Conservation (phyloP, 108 stramenopile species). For the Epithemia pelagica region DNA sequence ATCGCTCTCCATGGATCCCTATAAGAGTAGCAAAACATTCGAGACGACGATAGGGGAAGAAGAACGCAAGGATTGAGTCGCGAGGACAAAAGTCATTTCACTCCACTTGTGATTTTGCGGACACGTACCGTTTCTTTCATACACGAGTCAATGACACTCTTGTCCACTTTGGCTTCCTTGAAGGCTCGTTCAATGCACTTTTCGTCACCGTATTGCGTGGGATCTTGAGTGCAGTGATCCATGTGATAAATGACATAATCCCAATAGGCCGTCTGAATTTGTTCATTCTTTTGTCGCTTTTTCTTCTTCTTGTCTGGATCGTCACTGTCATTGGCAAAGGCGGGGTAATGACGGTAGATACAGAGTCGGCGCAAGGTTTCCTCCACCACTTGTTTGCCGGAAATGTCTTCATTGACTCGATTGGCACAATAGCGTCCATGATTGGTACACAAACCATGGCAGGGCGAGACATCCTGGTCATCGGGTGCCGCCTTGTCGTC, state of each 20-base stretch:
- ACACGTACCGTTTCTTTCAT: constrained; percentile 61
- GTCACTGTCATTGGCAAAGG: constrained; percentile 50
- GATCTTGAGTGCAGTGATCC: constrained; percentile 33
- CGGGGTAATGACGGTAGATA: constrained; percentile 51
- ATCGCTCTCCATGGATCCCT: constrained; percentile 61
- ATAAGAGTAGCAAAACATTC: no score
- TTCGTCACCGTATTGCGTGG: constrained; percentile 55
- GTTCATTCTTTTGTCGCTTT: neutral
- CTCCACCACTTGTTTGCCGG: constrained; percentile 79
- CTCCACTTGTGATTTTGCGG: no score
- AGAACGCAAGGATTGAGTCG: no score
- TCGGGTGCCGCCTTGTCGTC: no score
- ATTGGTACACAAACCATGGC: constrained; percentile 92
- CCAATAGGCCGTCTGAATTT: constrained; percentile 51
- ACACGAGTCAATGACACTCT: constrained; percentile 60
- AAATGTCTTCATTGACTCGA: constrained; percentile 17
- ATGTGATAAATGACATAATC: constrained; percentile 79
- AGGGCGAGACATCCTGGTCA: constrained; percentile 28
- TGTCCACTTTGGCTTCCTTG: constrained; percentile 58
- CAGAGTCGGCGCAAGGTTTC: constrained; percentile 89
- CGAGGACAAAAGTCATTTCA: no score
- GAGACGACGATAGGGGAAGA: no score
- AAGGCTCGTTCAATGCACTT: constrained; percentile 78
- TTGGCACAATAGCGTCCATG: constrained; percentile 67
- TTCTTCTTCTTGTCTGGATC: no score